These are phyloP conservation scores for Aspergillus leporis DNA, from an alignment of 495 filamentous ascomycete genomes.

Conservation along the genomic window DNA sequence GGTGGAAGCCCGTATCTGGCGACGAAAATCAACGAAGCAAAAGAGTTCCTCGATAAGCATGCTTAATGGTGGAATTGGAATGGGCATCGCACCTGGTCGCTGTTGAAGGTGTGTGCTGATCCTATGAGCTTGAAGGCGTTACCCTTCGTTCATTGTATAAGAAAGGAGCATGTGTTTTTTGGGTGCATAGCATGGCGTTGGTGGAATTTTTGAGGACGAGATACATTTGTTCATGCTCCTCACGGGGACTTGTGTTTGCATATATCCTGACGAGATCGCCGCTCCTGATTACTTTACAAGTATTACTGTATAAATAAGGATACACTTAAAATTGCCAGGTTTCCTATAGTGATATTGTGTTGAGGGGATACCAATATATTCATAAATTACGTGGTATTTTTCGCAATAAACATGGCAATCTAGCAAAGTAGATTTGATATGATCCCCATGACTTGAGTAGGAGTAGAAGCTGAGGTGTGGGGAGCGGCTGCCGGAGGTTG, in stretches of 20 bases:
- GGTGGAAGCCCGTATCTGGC: slow-evolving; percentile 95
- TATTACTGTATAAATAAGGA: slow-evolving; percentile 12
- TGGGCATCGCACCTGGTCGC: not conserved
- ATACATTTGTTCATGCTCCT: slow-evolving; percentile 25
- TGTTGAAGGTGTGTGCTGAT: not conserved
- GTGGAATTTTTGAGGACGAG: slow-evolving; percentile 34
- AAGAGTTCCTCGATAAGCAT: slow-evolving; percentile 89
- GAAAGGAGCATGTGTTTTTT: slow-evolving; percentile 24
- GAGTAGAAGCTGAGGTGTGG: not conserved
- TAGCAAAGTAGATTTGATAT: not conserved
- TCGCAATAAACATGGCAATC: not conserved
- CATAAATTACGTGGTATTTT: not conserved
- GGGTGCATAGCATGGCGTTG: slow-evolving; percentile 51
- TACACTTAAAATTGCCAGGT: not conserved
- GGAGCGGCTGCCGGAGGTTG: too few species aligned
- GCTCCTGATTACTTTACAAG: slow-evolving; percentile 38
- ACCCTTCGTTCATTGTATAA: slow-evolving; percentile 19
- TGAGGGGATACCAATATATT: not conserved
- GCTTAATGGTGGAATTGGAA: slow-evolving; percentile 17
- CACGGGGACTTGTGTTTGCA: slow-evolving; percentile 23
- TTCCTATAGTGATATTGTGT: not conserved
- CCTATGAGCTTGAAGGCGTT: slow-evolving; percentile 2
- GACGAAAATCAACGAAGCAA: slow-evolving; percentile 97
- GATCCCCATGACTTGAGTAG: not conserved
- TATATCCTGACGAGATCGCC: slow-evolving; percentile 47